Evolutionary conservation across 331 rosid genomes (phyloP), one percentile per base, ranked within the genome.

Genomic region (Telfairia occidentalis): DNA sequence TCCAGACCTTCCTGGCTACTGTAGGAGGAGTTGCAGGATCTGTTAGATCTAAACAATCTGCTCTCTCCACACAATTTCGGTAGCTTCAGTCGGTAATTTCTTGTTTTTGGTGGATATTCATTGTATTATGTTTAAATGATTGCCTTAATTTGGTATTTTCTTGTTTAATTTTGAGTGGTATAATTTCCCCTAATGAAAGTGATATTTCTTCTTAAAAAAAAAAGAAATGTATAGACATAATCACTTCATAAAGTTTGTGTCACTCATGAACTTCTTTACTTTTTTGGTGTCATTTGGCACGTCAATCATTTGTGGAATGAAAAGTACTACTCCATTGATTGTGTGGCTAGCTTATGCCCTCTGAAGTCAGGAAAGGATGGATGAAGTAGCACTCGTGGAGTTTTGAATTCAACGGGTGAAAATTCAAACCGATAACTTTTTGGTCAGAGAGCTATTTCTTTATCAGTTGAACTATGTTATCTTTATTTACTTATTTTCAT

Each of bases 1-100:
- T 74, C 50, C 85, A 13, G 96, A 90, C 63, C 90, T 92, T 77
- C 97, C 93, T 73, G 99, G 99, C 67, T 87, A 81, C 83, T 95
- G 99, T 79, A 85, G 79, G 79, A 82, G 83, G 83, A 92, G 96
- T 79, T 92, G 98, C 77, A 90, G 85, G 71, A 82, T 86, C 38
- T 92, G 96, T 73, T 90, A n/a, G 37, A 70, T 24, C 23, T 67
- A 4, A 42, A 42, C 55, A 5, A 3, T 45, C 19, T 30, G 21
- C 38, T 60, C 67, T 7, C 2, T 32, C 69, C 16, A 13, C 35
- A 6, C 58, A 9, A 46, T 48, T 71, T 18, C 57, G 7, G 15
- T 45, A 69, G 12, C 57, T 69, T 69, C 4, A 2, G 18, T 2
- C 10, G 40, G 15, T 69, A 69, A 45, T 11, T 66, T 66, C 53